Conservation (phyloP, 192 early-diverging fungal species). For the Lobosporangium transversale region DNA sequence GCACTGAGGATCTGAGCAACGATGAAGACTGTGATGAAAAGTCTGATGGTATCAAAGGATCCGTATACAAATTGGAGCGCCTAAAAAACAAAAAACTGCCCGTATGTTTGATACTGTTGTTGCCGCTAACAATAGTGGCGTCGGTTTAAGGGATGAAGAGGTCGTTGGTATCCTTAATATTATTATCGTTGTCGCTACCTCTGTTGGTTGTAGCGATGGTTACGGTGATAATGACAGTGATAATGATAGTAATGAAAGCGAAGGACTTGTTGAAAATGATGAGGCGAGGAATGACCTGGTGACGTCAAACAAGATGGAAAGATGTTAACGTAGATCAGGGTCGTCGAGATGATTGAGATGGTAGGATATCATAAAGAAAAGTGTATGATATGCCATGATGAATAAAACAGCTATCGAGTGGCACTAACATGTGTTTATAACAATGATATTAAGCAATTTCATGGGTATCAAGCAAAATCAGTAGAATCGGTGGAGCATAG, state of each 20-base stretch:
- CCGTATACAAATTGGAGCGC: not conserved
- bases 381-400: too few species aligned
- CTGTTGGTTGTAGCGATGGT: not conserved
- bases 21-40: too few species aligned
- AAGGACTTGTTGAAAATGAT: not conserved
- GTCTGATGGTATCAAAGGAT: not conserved
- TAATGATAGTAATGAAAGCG: not conserved
- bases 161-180: not conserved
- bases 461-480: too few species aligned
- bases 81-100: not conserved
- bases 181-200: not conserved
- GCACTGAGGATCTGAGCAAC: too few species aligned
- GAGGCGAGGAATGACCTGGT: not conserved
- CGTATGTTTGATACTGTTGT: not conserved
- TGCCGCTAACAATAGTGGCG: not conserved
- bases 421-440: too few species aligned
- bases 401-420: too few species aligned
- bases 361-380: too few species aligned
- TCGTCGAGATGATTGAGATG: constrained; percentile 34
- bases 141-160: not conserved
- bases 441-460: too few species aligned
- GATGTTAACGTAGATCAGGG: constrained; percentile 27
- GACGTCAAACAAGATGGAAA: constrained; percentile 4
- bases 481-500: too few species aligned
- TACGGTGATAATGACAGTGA: not conserved